Base-by-base conservation (phyloP, 371 early-diverging fungal genomes). In the Mucor piriformis region DNA sequence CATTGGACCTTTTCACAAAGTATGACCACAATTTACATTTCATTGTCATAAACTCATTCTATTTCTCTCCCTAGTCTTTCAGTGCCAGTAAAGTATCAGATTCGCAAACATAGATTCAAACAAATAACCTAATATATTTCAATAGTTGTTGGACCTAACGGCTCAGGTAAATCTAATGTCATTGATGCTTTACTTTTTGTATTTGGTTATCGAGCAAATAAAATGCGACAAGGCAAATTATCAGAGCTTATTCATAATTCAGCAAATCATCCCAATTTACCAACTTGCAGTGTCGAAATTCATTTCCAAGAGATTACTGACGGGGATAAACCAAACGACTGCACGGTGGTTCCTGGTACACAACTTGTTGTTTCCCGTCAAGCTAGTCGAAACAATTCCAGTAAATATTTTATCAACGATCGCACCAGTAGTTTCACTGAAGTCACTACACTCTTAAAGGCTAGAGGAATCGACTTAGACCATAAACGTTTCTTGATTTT, bases 91-190 rank as follows among this genome's bases (percentile, higher is more conserved):
- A 46, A 46, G 46, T 46, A 46, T 46, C 1, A 6, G 8, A 13
- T 46, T 46, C 6, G 11, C 21, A 21, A 16, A 13, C n/a, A 18
- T n/a, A 20, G 15, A 3, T 47, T 38, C 27, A 43, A 5, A 42
- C 29, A 42, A 18, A 32, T 4, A 32, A 20, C 64, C 13, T 40
- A 18, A 13, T 43, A 49, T 42, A 23, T 52, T 47, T 50, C n/a
- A 23, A 20, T 88, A 50, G 82, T 93, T 44, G 99, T 99, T 12
- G 99, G 99, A 0, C 99, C 99, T 4, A 99, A 99, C 66, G 99
- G 99, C n/a, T 96, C 95, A 16, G 99, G 99, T 32, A 99, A 98
- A 79, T 97, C 97, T 8, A 99, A 99, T 68, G 99, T 99, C 16
- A 99, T 99, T 66, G 99, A 99, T 76, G 88, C 97, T 1, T 83